These are phyloP conservation scores for Pichia scutulata DNA, from an alignment of 805 yeast genomes.

Conservation along the genomic window DNA sequence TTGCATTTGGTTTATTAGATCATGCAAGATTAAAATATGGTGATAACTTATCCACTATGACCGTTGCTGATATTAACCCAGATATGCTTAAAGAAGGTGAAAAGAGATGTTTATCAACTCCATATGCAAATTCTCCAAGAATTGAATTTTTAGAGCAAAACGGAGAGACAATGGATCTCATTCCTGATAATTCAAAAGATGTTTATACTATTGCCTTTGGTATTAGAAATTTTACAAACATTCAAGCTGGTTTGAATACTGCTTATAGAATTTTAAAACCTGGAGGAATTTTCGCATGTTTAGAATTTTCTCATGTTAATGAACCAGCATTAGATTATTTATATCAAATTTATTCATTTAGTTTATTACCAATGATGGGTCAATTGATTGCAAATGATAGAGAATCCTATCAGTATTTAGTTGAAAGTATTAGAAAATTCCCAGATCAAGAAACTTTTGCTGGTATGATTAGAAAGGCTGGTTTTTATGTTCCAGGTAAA, in stretches of 20 bases:
- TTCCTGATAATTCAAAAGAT: constrained; percentile 84
- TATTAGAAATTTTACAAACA: constrained; percentile 90
- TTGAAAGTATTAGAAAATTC: constrained; percentile 86
- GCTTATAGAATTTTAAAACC: constrained; percentile 94
- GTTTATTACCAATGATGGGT: constrained; percentile 87
- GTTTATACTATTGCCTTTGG: constrained; percentile 96
- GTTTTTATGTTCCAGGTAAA: constrained; percentile 80
- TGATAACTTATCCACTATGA: constrained; percentile 74
- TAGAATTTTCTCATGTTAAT: constrained; percentile 89
- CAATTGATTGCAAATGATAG: constrained; percentile 92
- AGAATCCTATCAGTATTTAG: constrained; percentile 92
- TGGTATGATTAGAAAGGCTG: constrained; percentile 88
- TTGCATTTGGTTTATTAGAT: constrained; percentile 89
- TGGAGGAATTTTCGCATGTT: constrained; percentile 95
- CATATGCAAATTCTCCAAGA: constrained; percentile 62
- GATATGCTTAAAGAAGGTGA: constrained; percentile 95
- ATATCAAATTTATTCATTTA: constrained; percentile 85
- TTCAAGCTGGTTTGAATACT: constrained; percentile 89
- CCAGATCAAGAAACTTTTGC: constrained; percentile 91
- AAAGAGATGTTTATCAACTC: constrained; percentile 51
- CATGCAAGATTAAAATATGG: constrained; percentile 77
- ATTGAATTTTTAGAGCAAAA: constrained; percentile 82
- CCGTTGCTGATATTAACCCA: constrained; percentile 88
- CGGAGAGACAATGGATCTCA: constrained; percentile 81
- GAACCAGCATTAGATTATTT: constrained; percentile 65